A percentile compares a stretch with the other conserved stretches of the same genome.
Evolutionary conservation across 441 rosid species (phyloP).

Genomic region (Adansonia rubrostipa): DNA sequence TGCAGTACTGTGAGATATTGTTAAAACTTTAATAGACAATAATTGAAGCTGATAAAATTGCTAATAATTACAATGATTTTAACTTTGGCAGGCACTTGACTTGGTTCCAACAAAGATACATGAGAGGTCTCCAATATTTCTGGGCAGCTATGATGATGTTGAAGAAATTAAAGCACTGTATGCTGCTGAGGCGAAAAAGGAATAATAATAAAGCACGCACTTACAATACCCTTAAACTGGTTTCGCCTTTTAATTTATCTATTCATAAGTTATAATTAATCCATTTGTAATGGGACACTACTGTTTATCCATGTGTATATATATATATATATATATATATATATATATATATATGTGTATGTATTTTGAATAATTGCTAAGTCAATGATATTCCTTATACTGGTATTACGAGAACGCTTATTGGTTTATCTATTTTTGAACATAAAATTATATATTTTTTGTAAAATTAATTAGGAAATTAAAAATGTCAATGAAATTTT

Average conservation of each 20-base stretch:
- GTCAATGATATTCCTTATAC: no score
- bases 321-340: no score
- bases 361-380: no score
- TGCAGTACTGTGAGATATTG: background rate
- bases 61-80: background rate
- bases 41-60: background rate
- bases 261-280: background rate
- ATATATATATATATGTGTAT: no score
- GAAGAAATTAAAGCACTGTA: conserved; percentile 92
- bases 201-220: conserved; percentile 28
- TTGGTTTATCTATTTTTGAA: no score
- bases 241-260: conserved; percentile 1
- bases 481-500: no score
- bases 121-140: conserved; percentile 89
- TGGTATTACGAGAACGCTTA: no score
- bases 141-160: conserved; percentile 92
- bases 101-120: conserved; percentile 77
- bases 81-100: conserved; percentile 60
- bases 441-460: no score
- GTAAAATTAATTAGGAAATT: no score
- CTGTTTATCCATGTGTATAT: background rate
- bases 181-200: conserved; percentile 50
- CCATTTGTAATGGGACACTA: background rate
- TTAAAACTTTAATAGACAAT: background rate
- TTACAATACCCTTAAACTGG: background rate